Base-by-base conservation (phyloP, 495 filamentous ascomycete genomes). In the Cercophora samala region DNA sequence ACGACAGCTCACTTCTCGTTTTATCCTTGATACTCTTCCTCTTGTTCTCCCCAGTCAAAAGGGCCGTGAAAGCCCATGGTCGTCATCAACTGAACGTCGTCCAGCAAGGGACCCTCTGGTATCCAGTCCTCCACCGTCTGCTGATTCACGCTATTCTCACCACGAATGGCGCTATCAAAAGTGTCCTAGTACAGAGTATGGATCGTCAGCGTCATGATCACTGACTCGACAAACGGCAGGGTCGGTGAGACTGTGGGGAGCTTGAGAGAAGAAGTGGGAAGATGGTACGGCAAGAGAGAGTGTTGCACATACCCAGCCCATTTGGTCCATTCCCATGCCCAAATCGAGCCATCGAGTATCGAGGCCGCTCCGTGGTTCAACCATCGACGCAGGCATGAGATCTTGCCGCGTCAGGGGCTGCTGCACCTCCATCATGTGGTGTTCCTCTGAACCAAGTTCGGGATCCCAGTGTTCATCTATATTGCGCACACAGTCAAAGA, bases 121-220 rank as follows among this genome's bases (percentile, higher is more conserved):
- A 62, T 62, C 60, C 60, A 62, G 29, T n/a, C 26, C 60, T 62
- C 60, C 11, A 62, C 60, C 24, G n/a, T 32, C 29, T 62, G 60
- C 60, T 25, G 60, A 18, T 24, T 4, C 23, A 62, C 19, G 29
- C n/a, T 62, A 18, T 62, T 42, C 11, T 62, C 29, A 23, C 29
- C 29, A 24, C 29, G 26, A 13, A 62, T 62, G 24, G 26, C 60
- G 19, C 29, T 32, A 24, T 62, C 60, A 46, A 62, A 62, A 8
- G 60, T 46, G 24, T 46, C 29, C 60, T 62, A 29, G 15, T n/a
- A 46, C 25, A 25, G 23, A 60, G 53, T 9, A 23, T 25, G 58
- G 24, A 13, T 24, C 15, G 58, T 60, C 58, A 60, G 58, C 29
- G 25, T 19, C 24, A 46, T 62, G 18, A 18, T 17, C 13, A 19